A percentile compares a stretch with the other conserved stretches of the same genome.
Evolutionary conservation across 768 basidiomycete genomes (phyloP).

Genomic region (Tricholoma matsutake): DNA sequence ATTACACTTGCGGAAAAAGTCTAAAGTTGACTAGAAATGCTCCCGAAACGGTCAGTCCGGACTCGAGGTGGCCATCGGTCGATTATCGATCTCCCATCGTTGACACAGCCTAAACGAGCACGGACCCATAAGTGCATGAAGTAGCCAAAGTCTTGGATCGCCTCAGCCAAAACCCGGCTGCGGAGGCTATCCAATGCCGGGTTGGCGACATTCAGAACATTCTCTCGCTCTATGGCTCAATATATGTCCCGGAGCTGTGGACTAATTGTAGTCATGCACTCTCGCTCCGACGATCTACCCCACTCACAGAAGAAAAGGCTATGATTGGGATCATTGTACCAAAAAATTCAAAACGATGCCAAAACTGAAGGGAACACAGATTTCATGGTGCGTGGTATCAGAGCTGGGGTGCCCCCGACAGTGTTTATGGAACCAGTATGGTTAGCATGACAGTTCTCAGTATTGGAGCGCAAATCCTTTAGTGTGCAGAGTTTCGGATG

Average conservation of each 20-base stretch:
- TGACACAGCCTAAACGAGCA: constrained; percentile 8
- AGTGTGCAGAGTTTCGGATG: constrained; percentile 63
- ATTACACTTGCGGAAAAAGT: constrained; percentile 34
- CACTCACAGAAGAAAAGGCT: constrained; percentile 59
- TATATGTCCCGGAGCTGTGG: not conserved
- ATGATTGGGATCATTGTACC: constrained; percentile 65
- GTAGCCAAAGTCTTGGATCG: constrained; percentile 17
- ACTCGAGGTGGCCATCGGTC: constrained; percentile 56
- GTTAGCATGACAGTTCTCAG: constrained; percentile 52
- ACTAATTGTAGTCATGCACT: not conserved
- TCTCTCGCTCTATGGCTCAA: constrained; percentile 9
- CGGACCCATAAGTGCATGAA: constrained; percentile 12
- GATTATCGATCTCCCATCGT: constrained; percentile 53
- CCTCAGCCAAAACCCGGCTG: constrained; percentile 17
- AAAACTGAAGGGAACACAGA: constrained; percentile 48
- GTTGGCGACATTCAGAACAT: constrained; percentile 29
- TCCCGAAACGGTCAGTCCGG: constrained; percentile 48
- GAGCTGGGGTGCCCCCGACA: constrained; percentile 37
- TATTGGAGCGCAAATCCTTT: constrained; percentile 35
- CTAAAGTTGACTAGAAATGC: constrained; percentile 40
- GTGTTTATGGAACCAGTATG: constrained; percentile 47
- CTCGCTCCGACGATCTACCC: constrained; percentile 36
- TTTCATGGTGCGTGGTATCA: constrained; percentile 46
- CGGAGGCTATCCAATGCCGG: constrained; percentile 24
- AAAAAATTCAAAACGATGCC: constrained; percentile 58